Conservation (phyloP, 768 basidiomycete species). For the Pleurotus sapidus region DNA sequence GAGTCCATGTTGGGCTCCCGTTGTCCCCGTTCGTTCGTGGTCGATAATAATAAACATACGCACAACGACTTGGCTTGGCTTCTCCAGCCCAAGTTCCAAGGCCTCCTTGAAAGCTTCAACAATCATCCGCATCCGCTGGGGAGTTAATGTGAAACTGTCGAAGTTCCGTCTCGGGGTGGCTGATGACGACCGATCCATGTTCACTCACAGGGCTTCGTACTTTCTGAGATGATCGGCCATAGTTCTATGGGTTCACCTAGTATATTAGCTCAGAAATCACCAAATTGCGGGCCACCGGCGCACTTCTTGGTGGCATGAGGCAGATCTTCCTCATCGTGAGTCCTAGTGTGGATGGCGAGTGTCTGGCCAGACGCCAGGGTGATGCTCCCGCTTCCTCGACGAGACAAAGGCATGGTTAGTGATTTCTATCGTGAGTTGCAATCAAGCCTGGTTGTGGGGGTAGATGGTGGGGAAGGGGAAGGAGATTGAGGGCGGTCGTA, state of each 20-base stretch:
- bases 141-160: constrained; percentile 77
- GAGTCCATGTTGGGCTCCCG: no score
- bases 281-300: constrained; percentile 18
- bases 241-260: constrained; percentile 47
- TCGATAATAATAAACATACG: constrained; percentile 29
- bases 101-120: constrained; percentile 95
- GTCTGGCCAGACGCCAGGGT: constrained; percentile 73
- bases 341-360: constrained; percentile 84
- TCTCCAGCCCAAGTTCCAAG: constrained; percentile 81
- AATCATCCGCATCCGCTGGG: constrained; percentile 94
- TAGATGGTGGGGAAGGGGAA: constrained; percentile 4
- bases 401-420: constrained; percentile 57
- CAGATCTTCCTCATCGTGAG: constrained; percentile 81
- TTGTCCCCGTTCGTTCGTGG: neutral
- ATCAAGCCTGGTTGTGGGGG: constrained; percentile 7
- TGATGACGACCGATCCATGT: constrained; percentile 4
- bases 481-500: constrained; percentile 1
- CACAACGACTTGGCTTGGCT: constrained; percentile 85
- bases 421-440: neutral
- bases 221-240: constrained; percentile 94
- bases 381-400: constrained; percentile 76
- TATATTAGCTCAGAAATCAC: constrained; percentile 1
- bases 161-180: constrained; percentile 6
- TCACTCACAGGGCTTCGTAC: constrained; percentile 78
- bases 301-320: constrained; percentile 95